These are phyloP conservation scores for Flaveria trinervia DNA, from an alignment of 129 eudicot genomes.

Conservation along the genomic window DNA sequence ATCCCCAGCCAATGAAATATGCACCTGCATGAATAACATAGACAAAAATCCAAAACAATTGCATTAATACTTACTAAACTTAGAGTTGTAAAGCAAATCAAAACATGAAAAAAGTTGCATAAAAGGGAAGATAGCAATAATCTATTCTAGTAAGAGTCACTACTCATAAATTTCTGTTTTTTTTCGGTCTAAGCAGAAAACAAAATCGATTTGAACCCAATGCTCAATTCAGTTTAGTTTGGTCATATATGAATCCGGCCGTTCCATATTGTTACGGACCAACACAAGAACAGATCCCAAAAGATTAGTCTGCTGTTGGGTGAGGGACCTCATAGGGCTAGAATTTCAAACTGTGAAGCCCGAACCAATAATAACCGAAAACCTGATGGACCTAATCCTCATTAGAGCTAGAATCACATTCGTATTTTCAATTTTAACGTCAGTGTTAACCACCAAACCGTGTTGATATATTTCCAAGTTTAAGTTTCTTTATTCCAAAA, in stretches of 20 bases:
- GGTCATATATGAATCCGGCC: background rate
- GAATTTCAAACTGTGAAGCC: background rate
- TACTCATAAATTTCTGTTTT: background rate
- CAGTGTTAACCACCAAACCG: too few species aligned
- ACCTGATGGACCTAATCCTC: background rate
- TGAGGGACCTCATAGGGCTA: too few species aligned
- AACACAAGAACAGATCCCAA: too few species aligned
- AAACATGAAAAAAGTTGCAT: background rate
- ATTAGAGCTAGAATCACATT: too few species aligned
- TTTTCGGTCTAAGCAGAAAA: background rate
- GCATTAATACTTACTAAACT: background rate
- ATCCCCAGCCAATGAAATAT: slow-evolving; percentile 82
- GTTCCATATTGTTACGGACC: too few species aligned
- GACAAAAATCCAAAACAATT: background rate
- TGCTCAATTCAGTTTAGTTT: background rate
- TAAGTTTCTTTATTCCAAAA: too few species aligned
- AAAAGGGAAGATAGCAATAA: background rate
- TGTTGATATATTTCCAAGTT: too few species aligned
- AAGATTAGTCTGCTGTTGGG: too few species aligned
- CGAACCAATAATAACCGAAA: background rate
- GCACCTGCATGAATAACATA: slow-evolving; percentile 55
- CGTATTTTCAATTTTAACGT: too few species aligned
- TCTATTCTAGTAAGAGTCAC: background rate
- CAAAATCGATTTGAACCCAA: background rate
- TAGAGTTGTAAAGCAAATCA: slow-evolving; percentile 17